These are phyloP conservation scores for Lepiota venenata DNA, from an alignment of 768 basidiomycete species.

Conservation along the genomic window DNA sequence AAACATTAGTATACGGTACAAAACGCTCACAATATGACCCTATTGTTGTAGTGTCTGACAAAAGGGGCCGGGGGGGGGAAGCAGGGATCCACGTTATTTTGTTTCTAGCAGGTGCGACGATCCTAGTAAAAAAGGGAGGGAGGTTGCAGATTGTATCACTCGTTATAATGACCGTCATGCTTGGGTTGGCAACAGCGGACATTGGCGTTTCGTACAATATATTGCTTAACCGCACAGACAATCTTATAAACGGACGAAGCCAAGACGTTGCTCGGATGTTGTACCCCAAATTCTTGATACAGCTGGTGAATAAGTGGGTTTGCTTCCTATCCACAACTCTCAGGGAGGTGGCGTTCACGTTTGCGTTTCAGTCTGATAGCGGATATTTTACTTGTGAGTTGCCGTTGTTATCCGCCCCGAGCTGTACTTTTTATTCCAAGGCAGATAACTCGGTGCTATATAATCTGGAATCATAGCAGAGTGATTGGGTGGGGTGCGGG, in stretches of 20 bases:
- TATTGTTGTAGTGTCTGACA: too few species aligned
- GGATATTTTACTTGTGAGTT: conserved; percentile 12
- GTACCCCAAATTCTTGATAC: conserved; percentile 32
- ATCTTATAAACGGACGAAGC: conserved; percentile 16
- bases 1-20: not conserved
- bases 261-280: conserved; percentile 15
- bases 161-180: conserved; percentile 30
- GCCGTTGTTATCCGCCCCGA: not conserved
- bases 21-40: too few species aligned
- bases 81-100: conserved; percentile 34
- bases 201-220: conserved; percentile 29
- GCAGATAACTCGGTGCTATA: conserved; percentile 32
- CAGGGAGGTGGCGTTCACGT: too few species aligned
- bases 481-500: conserved; percentile 23
- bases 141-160: conserved; percentile 26
- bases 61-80: not conserved
- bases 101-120: conserved; percentile 29
- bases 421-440: not conserved
- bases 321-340: not conserved
- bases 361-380: conserved; percentile 10
- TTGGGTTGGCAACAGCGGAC: conserved; percentile 30
- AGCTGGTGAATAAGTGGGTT: conserved; percentile 36
- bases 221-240: conserved; percentile 17
- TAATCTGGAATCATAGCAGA: conserved; percentile 33
- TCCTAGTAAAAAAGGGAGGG: conserved; percentile 24